Evolutionary conservation across 2,329 filamentous ascomycete species (phyloP), one percentile per base, ranked within the genome.

Genomic region (Scedosporium boydii): DNA sequence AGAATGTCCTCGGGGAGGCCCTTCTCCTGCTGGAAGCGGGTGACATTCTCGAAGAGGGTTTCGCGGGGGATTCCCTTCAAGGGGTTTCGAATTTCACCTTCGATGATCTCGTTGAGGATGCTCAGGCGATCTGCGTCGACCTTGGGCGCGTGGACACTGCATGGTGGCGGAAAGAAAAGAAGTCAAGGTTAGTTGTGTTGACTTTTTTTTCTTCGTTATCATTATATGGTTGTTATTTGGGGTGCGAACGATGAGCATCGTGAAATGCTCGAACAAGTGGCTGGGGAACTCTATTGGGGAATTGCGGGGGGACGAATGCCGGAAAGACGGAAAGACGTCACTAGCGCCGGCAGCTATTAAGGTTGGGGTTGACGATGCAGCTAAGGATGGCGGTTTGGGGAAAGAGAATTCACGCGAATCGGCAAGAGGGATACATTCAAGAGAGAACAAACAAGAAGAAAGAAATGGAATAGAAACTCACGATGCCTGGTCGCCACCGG

Each of bases 11-110:
- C 74, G 1, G 70, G 70, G 3, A 85, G 71, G 7, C 76, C 76
- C 59, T 78, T 77, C n/a, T 79, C 71, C 3, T 69, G 65, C 53
- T 80, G 82, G 69, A 86, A 87, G 0, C 73, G 69, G 53, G 82
- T 76, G 2, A 87, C 84, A 64, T 84, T 76, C 21, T 73, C 70
- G 46, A 87, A 70, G 14, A 88, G 77, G 60, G 80, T 71, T 1
- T 80, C 75, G 29, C 78, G 76, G 1, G 80, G 75, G 6, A 87
- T 76, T 0, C 78, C 81, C 1, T 75, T 78, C 3, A 88, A 70
- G 0, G 74, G 74, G 48, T 87, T 87, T 29, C 67, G 68, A 46
- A 73, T 71, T 48, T 74, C 72, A 59, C 69, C 71, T 60, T 69
- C 67, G 29, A 67, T 14, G 34, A 68, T 68, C 14, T 69, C 64